Evolutionary conservation across 441 rosid species (phyloP).

Genomic region (Flueggea neowawraea): DNA sequence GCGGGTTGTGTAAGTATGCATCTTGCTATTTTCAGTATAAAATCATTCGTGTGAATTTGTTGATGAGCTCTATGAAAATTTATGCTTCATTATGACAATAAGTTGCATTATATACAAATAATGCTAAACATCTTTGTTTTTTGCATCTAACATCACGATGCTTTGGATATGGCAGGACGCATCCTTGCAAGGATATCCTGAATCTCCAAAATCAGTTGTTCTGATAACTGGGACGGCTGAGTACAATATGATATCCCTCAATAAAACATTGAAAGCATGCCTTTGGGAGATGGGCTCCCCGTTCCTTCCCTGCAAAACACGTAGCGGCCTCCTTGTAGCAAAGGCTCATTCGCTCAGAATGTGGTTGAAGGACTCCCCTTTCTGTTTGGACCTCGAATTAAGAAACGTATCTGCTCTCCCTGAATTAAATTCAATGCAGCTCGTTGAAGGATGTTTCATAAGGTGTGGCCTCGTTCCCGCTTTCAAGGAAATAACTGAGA

Average conservation of each 20-base stretch:
- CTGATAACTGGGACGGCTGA: constrained; percentile 89
- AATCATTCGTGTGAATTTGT: too few relatives aligned
- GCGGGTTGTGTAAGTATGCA: too few relatives aligned
- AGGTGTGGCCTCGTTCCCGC: constrained; percentile 94
- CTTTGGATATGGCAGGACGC: constrained; percentile 61
- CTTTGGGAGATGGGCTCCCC: constrained; percentile 99
- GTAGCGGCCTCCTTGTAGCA: constrained; percentile 84
- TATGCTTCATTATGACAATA: neutral
- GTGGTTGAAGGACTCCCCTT: constrained; percentile 99
- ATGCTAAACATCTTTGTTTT: neutral
- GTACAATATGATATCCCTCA: constrained; percentile 77
- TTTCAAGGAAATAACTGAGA: constrained; percentile 77
- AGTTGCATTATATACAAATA: neutral
- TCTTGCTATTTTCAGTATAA: too few relatives aligned
- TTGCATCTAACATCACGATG: neutral
- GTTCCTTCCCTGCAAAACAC: constrained; percentile 78
- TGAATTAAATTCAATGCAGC: constrained; percentile 72
- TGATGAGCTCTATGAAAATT: neutral
- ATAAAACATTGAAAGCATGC: constrained; percentile 79
- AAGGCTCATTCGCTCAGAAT: constrained; percentile 93
- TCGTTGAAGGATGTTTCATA: constrained; percentile 78
- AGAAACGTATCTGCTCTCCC: constrained; percentile 70
- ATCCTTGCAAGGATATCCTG: constrained; percentile 83
- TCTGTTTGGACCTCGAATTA: constrained; percentile 90
- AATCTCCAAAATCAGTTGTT: constrained; percentile 91